phyloP scores from a whole-genome alignment of 106 monocot species.

The Dendrobium chrysotoxum region DNA sequence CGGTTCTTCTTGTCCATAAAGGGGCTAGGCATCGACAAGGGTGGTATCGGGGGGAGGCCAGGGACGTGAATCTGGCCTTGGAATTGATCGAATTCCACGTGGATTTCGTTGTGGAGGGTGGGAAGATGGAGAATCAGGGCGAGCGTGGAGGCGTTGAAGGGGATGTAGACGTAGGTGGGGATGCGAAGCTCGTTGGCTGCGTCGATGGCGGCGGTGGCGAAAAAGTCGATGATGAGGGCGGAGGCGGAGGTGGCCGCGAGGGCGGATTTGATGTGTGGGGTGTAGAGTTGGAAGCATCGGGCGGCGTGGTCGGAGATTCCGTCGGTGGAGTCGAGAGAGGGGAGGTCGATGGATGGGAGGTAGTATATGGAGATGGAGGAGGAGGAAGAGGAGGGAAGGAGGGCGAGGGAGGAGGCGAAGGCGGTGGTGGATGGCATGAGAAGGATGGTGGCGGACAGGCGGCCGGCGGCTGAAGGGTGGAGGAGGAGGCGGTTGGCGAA shows the following conservation, averaged over 20 bases:
- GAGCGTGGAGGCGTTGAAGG: conserved; percentile 9
- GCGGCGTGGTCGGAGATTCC: not conserved
- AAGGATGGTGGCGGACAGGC: not conserved
- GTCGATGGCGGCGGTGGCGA: conserved; percentile 16
- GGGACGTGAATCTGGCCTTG: conserved; percentile 19
- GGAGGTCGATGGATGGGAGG: not conserved
- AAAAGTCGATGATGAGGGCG: conserved; percentile 23
- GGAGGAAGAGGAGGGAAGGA: not conserved
- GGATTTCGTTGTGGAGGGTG: not conserved
- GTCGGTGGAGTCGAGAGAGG: no score
- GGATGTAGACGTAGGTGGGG: conserved; percentile 21
- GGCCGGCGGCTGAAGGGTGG: not conserved
- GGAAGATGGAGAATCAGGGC: conserved; percentile 15
- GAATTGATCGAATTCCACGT: conserved; percentile 1
- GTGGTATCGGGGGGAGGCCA: conserved; percentile 16
- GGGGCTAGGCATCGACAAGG: conserved; percentile 16
- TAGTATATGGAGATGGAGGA: not conserved
- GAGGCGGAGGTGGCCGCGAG: not conserved
- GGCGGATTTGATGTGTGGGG: conserved; percentile 6
- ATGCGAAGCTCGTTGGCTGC: conserved; percentile 22
- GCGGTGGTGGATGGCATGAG: not conserved
- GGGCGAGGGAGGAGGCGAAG: not conserved
- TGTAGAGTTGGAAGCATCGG: conserved; percentile 11
- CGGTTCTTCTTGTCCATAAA: conserved; percentile 13
- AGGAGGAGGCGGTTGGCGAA: conserved; percentile 3